Evolutionary conservation across 495 filamentous ascomycete species (phyloP), one percentile per base, ranked within the genome.

Genomic region (Cercophora scortea): DNA sequence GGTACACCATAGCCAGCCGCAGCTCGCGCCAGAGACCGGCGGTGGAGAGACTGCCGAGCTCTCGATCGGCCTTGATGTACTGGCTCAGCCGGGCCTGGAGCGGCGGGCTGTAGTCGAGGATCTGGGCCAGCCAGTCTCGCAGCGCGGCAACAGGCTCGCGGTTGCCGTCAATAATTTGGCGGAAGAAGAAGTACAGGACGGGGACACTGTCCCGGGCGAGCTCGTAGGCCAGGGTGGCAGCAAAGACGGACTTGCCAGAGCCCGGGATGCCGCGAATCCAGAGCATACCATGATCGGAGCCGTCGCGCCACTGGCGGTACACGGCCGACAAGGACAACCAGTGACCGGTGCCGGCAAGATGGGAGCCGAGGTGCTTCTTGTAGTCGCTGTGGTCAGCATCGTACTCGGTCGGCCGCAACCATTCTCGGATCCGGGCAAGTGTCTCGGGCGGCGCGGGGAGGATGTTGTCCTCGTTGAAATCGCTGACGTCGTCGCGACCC

Each of bases 171-270:
- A 81, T 72, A 54, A 78, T 79, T 42, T 79, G 71, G 3, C 77
- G 71, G 56, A 79, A 78, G 61, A 82, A 82, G 62, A 82, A 79
- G 54, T 60, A 79, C 0, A 80, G 59, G 1, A 78, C 71, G 1
- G 72, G 74, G 7, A 35, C 55, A 35, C 48, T 65, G 50, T 59
- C 62, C 15, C 40, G 42, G 32, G 50, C 51, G 11, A 78, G 62
- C 5, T 57, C 43, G 12, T 60, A 18, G 35, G 68, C 61, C 11
- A 77, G 47, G 3, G 42, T 55, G 3, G 76, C 75, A 36, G 75
- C 75, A 13, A 77, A 43, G 16, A 81, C n/a, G n/a, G 64, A 71
- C 60, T 82, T 82, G 0, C 76, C 77, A 46, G 71, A 68, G 5
- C 79, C 79, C 7, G 77, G 67, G 34, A 78, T 71, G n/a, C 67